Percentiles rank a stretch among this genome's conserved stretches.
Evolutionary conservation across 495 filamentous ascomycete species (phyloP).

Genomic region (Halenospora varia): DNA sequence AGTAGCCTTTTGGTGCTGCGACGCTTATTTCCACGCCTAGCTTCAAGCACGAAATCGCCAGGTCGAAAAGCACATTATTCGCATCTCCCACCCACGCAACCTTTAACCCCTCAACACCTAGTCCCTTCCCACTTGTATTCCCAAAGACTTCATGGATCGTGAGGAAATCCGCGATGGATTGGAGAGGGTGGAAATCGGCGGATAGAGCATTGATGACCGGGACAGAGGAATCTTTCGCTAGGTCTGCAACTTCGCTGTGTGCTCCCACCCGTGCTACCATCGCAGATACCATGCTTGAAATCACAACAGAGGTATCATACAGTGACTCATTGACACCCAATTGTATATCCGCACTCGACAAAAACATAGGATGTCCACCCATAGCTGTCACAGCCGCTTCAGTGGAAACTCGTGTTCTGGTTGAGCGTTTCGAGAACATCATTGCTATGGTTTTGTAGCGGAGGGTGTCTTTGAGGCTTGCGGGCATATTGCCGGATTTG

Average conservation of each 20-base stretch:
- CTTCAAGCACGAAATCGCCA: constrained; percentile 81
- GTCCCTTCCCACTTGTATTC: constrained; percentile 30
- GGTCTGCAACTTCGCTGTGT: constrained; percentile 73
- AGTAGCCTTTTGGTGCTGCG: constrained; percentile 80
- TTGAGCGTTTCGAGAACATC: constrained; percentile 94
- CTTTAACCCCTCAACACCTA: constrained; percentile 78
- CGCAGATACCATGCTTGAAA: constrained; percentile 87
- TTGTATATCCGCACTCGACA: constrained; percentile 93
- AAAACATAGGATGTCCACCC: constrained; percentile 93
- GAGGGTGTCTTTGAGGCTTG: constrained; percentile 49
- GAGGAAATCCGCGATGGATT: constrained; percentile 88
- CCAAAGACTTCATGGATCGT: constrained; percentile 77
- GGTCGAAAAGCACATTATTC: constrained; percentile 94
- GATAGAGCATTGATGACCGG: constrained; percentile 95
- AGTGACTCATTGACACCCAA: constrained; percentile 93
- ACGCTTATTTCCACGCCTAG: constrained; percentile 81
- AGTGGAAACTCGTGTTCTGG: constrained; percentile 86
- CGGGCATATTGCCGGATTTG: constrained; percentile 65
- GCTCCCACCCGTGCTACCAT: constrained; percentile 85
- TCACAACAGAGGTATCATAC: constrained; percentile 80
- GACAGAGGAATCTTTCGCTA: constrained; percentile 77
- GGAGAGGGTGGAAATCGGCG: constrained; percentile 84
- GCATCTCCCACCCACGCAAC: constrained; percentile 96
- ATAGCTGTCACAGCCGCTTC: constrained; percentile 79
- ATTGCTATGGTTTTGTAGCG: constrained; percentile 83